Base-by-base conservation (phyloP, 1,284 basidiomycete species). In the Grifola frondosa region DNA sequence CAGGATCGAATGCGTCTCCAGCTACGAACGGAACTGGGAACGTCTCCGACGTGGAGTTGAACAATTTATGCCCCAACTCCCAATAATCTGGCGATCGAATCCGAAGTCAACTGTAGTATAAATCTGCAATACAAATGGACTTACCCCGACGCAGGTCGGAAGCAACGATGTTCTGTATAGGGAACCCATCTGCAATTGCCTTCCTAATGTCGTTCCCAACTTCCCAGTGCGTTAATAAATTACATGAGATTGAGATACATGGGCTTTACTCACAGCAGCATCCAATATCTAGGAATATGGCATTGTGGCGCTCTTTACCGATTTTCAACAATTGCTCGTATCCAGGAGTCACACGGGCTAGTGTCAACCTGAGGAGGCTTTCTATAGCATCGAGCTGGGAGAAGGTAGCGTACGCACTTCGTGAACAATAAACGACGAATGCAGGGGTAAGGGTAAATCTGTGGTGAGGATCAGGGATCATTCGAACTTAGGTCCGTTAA, bases 231-330 rank as follows among this genome's bases (percentile, higher is more conserved):
- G 6, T 29, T 29, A 4, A 28, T 9, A 13, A 20, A 13, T 6
- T 13, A 9, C 36, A 10, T 13, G 5, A 15, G 6, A 5, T n/a
- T 11, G 22, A n/a, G 24, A 20, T 16, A 29, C 23, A n/a, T 20
- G 20, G 12, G n/a, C n/a, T n/a, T n/a, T n/a, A 63, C 73, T 53
- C 46, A 78, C 76, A 76, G 52, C 73, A 75, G 49, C 74, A 77
- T 10, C 63, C 68, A 30, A 69, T 53, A 40, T 71, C 68, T 5
- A 80, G 59, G 13, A 78, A 59, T 28, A 80, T 65, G 5, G 75
- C 71, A 29, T 65, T 62, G 8, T 63, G 45, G 15, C 64, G 66
- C 3, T 66, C 61, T 19, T 59, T 56, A 3, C 62, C 59, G 2
- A 77, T 57, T 26, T 67, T 49, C 5, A 78, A 51, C 9, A 68